Evolutionary conservation across 371 early-diverging fungal genomes (phyloP), one percentile per base, ranked within the genome.

Genomic region (Mortierella sp.): DNA sequence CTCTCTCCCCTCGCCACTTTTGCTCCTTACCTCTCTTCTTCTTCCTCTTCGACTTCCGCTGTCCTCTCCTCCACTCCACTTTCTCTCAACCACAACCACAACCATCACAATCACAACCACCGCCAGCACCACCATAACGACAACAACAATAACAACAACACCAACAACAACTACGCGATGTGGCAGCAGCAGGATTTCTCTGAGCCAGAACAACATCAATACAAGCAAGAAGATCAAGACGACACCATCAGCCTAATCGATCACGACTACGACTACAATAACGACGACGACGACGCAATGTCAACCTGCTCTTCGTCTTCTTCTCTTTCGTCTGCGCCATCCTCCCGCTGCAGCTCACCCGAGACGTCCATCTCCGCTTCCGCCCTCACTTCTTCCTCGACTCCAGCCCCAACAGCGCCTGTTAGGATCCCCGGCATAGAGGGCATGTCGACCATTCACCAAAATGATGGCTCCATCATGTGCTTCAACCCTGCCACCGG

Each of bases 381-480:
- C 7, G 9, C 3, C 24, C 10, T 2, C 24, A 65, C 19, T 38
- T 6, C 21, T 7, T n/a, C 55, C 55, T 21, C 55, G 24, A 5
- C 38, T 21, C 65, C 70, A 48, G 52, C 65, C 45, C 13, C 73
- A 16, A 48, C 55, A 28, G 26, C 47, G 3, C 13, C 70, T 16
- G 19, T 76, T 8, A 38, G 42, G 42, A 26, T 50, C 24, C 28
- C 54, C 19, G 42, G 70, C 2, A 72, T 48, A 26, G 65, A 72
- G 4, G 72, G 65, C 26, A 71, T 79, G 79, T 75, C 78, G 1
- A 45, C 78, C 16, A 80, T 75, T 73, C 65, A 68, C n/a, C 72
- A 55, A 55, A 73, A 78, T 10, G 84, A 84, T 58, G 84, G 84
- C 1, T 75, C 80, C 54, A 84, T 84, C 54, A 78, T 78, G 78